Evolutionary conservation across 2,329 filamentous ascomycete species (phyloP), one percentile per base, ranked within the genome.

Genomic region (Chaetomium olivaceum): DNA sequence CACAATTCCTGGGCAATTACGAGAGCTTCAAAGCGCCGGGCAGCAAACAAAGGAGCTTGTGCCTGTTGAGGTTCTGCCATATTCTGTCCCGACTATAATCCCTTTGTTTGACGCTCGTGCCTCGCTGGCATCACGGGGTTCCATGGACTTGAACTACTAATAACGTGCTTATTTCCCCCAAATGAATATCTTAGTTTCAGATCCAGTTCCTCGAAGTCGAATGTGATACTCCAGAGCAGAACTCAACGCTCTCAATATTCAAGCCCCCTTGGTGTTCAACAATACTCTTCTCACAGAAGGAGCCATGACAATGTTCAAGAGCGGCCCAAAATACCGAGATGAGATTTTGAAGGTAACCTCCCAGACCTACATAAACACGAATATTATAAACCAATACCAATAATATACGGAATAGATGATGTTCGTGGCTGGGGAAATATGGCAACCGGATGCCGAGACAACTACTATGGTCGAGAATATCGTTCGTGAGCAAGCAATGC

Each of bases 341-440:
- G 61, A 62, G 29, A 62, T 62, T 29, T 27, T 57, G 9, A 62
- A 62, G 52, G 61, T 57, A 57, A 11, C 14, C 2, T 12, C 19
- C 14, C n/a, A 11, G n/a, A 16, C 7, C 19, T 8, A 29, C 19
- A 11, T 8, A 7, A 52, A 3, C 6, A 2, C 50, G 23, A 5
- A 55, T 25, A 11, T 19, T 12, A 21, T 8, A 11, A 5, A 8
- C 23, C 21, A 3, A 31, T 11, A 23, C 51, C 31, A 14, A 54
- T n/a, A 58, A 27, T 7, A 23, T 46, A n/a, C 39, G 3, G 59
- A 12, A 6, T 31, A 72, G 69, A 72, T 71, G 69, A 72, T 72
- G 69, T 72, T 65, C 48, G 70, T 72, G 6, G 70, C 70, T 6
- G 71, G 69, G 23, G 69, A 73, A 33, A 63, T 14, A 48, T 1